Evolutionary conservation across 306 rosid genomes (phyloP).

Genomic region (Parietaria judaica): DNA sequence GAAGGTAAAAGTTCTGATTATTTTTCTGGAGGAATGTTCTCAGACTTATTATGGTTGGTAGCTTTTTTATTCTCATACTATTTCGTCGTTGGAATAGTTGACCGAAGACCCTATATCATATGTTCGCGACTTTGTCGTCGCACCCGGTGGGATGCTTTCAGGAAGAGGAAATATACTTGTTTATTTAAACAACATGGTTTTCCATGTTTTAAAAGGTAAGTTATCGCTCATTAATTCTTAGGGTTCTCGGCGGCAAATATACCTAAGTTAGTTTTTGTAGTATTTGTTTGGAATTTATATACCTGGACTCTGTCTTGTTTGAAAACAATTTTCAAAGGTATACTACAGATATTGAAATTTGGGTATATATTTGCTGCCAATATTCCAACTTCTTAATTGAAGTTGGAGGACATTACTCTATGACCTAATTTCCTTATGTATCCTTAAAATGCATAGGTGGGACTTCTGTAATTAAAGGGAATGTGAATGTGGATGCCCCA

Average conservation of each 20-base stretch:
- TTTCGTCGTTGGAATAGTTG: slow-evolving; percentile 31
- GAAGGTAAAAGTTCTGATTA: slow-evolving; percentile 43
- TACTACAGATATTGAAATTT: no score
- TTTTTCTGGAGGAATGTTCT: slow-evolving; percentile 1
- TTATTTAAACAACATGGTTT: slow-evolving; percentile 66
- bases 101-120: slow-evolving; percentile 56
- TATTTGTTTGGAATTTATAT: no score
- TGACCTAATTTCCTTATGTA: background rate
- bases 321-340: no score
- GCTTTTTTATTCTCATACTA: background rate
- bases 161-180: slow-evolving; percentile 66
- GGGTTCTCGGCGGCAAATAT: background rate
- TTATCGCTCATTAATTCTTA: slow-evolving; percentile 8
- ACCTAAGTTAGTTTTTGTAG: no score
- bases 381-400: no score
- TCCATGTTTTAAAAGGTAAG: slow-evolving; percentile 56
- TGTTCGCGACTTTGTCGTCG: slow-evolving; percentile 44
- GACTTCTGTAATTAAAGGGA: slow-evolving; percentile 43
- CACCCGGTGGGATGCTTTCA: slow-evolving; percentile 67
- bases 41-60: background rate
- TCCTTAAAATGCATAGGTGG: slow-evolving; percentile 41
- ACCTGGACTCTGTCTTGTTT: no score
- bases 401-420: no score
- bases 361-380: no score
- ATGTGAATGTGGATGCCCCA: slow-evolving; percentile 55